These are phyloP conservation scores for Globisporangium sylvaticum DNA, from an alignment of 352 stramenopile genomes.

Conservation along the genomic window DNA sequence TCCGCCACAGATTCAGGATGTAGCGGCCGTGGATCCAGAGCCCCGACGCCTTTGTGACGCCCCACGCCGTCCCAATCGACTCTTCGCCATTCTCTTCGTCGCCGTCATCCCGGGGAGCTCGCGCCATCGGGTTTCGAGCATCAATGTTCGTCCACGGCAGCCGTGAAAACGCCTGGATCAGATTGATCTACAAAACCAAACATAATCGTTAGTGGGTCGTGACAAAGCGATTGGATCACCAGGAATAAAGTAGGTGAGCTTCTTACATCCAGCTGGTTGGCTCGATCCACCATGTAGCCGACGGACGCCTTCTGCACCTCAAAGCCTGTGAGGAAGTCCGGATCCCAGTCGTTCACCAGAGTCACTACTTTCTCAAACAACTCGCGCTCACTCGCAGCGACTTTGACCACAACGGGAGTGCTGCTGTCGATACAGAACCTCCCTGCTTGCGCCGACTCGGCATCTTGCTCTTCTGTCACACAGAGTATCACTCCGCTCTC, in stretches of 20 bases:
- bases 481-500: slow-evolving; percentile 47
- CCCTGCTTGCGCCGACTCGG: slow-evolving; percentile 14
- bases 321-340: slow-evolving; percentile 88
- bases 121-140: slow-evolving; percentile 34
- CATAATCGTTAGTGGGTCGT: neutral
- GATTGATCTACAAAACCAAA: slow-evolving; percentile 38
- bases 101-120: slow-evolving; percentile 20
- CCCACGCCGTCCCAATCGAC: slow-evolving; percentile 73
- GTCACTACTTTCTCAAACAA: slow-evolving; percentile 49
- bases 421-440: slow-evolving; percentile 31
- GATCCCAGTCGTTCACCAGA: slow-evolving; percentile 71
- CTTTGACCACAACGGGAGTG: slow-evolving; percentile 22
- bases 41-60: slow-evolving; percentile 77
- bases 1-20: slow-evolving; percentile 92
- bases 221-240: neutral
- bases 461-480: slow-evolving; percentile 17
- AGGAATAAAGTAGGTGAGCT: neutral
- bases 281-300: slow-evolving; percentile 75
- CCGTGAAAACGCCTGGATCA: slow-evolving; percentile 66
- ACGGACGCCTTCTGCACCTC: slow-evolving; percentile 81
- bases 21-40: slow-evolving; percentile 89
- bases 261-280: slow-evolving; percentile 44
- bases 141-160: slow-evolving; percentile 53
- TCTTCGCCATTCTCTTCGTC: slow-evolving; percentile 24
- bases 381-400: slow-evolving; percentile 44